Evolutionary conservation across 768 basidiomycete species (phyloP), one percentile per base, ranked within the genome.

Genomic region (Rhodotorula taiwanensis): DNA sequence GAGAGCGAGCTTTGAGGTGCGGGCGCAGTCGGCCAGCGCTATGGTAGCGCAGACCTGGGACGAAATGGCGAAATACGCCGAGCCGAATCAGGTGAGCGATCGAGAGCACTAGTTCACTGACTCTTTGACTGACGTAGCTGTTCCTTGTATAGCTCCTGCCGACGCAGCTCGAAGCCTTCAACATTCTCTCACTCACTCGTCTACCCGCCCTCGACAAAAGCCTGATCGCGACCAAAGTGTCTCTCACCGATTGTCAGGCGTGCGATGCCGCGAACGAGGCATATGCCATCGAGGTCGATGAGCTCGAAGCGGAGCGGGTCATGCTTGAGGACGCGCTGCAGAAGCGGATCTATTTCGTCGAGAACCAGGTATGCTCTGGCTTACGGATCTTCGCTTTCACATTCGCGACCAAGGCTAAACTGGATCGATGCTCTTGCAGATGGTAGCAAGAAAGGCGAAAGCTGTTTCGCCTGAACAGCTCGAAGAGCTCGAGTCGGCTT

Each of bases 401-500:
- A n/a, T n/a, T n/a, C n/a, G n/a, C n/a, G n/a, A n/a, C n/a, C n/a
- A n/a, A n/a, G 16, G n/a, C 13, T 9, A 39, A 10, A 39, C 36
- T 39, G 36, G 16, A 10, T 10, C 36, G 36, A 39, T 10, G 10
- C 16, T 39, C 36, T 39, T 39, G 39, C 70, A 98, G 90, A 89
- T 95, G 71, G 88, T 97, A 2, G 92, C 95, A 18, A 82, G 90
- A 49, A 90, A 89, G 71, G 86, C 89, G 83, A 88, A 90, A 30
- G 95, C 97, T 74, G 77, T 99, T 66, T 94, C 94, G 0, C 92
- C 95, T 0, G 92, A 90, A 20, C 90, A 92, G 73, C 80, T 98
- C 28, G 94, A 98, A 74, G 92, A 97, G 73, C 94, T 95, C 70
- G 94, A 98, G 76, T 84, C 86, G 74, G 94, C 92, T 2, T 98